These are phyloP conservation scores for Pichia deserticola DNA, from an alignment of 805 yeast species.

Conservation along the genomic window DNA sequence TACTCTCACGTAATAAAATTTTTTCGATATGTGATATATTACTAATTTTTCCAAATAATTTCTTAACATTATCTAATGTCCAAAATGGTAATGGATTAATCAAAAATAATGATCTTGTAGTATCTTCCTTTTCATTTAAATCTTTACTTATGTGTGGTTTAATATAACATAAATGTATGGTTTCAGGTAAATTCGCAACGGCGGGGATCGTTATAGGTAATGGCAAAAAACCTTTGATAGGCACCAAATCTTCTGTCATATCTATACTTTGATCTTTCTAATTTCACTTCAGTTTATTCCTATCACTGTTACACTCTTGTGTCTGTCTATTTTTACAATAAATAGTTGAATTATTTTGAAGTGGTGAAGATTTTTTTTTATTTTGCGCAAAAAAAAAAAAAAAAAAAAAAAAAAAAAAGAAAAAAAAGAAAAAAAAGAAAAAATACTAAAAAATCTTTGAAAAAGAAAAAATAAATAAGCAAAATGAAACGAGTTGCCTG, in stretches of 20 bases:
- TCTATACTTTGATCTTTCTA: not conserved
- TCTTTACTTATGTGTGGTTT: slow-evolving; percentile 51
- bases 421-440: no score
- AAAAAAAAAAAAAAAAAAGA: no score
- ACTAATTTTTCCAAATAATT: slow-evolving; percentile 50
- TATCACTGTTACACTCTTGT: no score
- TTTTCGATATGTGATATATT: slow-evolving; percentile 58
- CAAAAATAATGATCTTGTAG: slow-evolving; percentile 57
- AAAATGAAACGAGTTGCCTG: no score
- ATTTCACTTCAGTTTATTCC: no score
- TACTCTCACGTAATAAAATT: slow-evolving; percentile 27
- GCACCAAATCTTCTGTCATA: slow-evolving; percentile 17
- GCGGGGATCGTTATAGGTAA: slow-evolving; percentile 40
- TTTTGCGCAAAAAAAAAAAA: no score
- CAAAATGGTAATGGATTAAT: slow-evolving; percentile 70
- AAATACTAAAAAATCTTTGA: no score
- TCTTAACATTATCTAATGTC: slow-evolving; percentile 43
- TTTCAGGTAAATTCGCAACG: slow-evolving; percentile 11
- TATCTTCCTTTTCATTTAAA: slow-evolving; percentile 31
- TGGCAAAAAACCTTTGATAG: slow-evolving; percentile 52
- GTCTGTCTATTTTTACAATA: no score
- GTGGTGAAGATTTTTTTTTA: not conserved
- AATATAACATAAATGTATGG: slow-evolving; percentile 50
- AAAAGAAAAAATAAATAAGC: no score
- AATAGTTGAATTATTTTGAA: no score